phyloP scores from a whole-genome alignment of 208 protist species.

The Leishmania braziliensis region DNA sequence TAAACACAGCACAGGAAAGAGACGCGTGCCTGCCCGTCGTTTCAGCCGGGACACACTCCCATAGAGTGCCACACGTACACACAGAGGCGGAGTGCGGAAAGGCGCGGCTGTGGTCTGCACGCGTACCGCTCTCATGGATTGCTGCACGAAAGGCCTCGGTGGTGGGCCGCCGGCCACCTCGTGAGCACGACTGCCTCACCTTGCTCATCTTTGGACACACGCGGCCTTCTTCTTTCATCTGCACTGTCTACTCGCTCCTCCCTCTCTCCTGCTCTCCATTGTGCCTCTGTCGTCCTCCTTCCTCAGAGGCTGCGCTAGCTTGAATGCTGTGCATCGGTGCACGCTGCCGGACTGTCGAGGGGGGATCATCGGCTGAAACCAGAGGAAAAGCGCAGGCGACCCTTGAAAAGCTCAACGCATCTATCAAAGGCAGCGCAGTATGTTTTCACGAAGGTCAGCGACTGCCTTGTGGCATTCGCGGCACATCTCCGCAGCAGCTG shows the following conservation, averaged over 20 bases:
- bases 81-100: neutral
- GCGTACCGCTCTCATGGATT: neutral
- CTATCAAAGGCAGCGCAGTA: neutral
- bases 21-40: no score
- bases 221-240: neutral
- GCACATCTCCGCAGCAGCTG: neutral
- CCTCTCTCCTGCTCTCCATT: neutral
- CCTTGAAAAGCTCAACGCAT: neutral
- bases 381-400: no score
- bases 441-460: neutral
- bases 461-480: neutral
- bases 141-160: neutral
- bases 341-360: neutral
- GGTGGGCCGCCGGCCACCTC: neutral
- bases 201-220: neutral
- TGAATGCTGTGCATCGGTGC: neutral
- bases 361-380: neutral
- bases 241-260: neutral
- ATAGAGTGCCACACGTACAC: neutral
- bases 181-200: neutral
- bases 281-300: neutral
- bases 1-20: neutral
- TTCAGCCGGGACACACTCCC: neutral
- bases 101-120: neutral
- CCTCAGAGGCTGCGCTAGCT: neutral